Evolutionary conservation across 148 eudicot genomes (phyloP).

Genomic region (Simmondsia chinensis): DNA sequence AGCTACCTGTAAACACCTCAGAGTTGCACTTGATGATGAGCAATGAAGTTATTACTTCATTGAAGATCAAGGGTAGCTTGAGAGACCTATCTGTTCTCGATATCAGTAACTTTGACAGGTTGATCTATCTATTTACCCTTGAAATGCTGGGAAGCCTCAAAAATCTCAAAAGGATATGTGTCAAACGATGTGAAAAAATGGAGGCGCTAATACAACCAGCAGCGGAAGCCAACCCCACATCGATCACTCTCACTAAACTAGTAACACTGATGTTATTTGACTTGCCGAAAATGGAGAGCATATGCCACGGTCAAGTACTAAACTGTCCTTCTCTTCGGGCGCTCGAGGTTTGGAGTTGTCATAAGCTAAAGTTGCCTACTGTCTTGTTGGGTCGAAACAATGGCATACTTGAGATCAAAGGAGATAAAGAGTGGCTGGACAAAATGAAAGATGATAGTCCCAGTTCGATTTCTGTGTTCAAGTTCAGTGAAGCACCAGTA

Average conservation of each 20-base stretch:
- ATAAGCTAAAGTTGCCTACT: constrained; percentile 13
- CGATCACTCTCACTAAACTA: constrained; percentile 10
- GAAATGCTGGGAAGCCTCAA: constrained; percentile 17
- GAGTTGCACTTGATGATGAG: constrained; percentile 8
- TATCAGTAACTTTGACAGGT: constrained; percentile 6
- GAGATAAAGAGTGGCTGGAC: constrained; percentile 12
- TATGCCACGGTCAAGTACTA: constrained; percentile 18
- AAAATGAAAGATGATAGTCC: constrained; percentile 3
- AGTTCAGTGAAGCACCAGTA: constrained; percentile 6
- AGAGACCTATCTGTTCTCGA: constrained; percentile 11
- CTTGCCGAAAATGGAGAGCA: constrained; percentile 18
- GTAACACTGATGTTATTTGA: constrained; percentile 8
- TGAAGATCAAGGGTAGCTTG: constrained; percentile 15
- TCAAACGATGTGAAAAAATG: constrained; percentile 21
- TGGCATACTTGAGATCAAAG: constrained; percentile 14
- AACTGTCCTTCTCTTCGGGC: constrained; percentile 12
- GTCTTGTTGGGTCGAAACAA: constrained; percentile 13
- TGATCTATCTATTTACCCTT: constrained; percentile 13
- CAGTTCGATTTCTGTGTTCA: constrained; percentile 8
- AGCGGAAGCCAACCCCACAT: constrained; percentile 15
- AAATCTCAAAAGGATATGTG: constrained; percentile 14
- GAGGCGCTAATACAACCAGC: constrained; percentile 18
- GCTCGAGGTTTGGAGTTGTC: constrained; percentile 21
- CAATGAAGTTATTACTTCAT: constrained; percentile 7
- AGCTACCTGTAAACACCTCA: constrained; percentile 15